Base-by-base conservation (phyloP, 2,329 filamentous ascomycete genomes). In the Byssochlamys sp. region DNA sequence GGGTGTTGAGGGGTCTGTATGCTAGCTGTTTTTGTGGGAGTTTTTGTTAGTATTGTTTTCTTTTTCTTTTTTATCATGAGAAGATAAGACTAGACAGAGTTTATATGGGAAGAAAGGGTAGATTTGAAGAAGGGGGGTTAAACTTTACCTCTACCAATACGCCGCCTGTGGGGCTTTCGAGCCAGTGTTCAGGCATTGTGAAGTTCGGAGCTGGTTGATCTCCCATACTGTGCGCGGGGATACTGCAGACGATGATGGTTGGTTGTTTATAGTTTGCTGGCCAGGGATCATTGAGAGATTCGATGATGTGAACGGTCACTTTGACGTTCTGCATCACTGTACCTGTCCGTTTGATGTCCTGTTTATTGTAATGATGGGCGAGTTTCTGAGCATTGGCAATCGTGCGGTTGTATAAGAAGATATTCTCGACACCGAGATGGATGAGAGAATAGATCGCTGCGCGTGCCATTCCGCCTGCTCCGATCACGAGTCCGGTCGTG, bases 381-480 rank as follows among this genome's bases (percentile, higher is more conserved):
- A 67, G 55, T 11, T 55, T 60, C 12, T 61, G 54, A 5, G 65
- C 62, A 39, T 66, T 59, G 10, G 55, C 58, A 1, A 12, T 9
- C 0, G 66, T 67, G 24, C 68, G 62, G 39, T 70, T 70, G 52
- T 66, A 67, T 7, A 70, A 56, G 57, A 58, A 66, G 24, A 70
- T 64, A n/a, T 63, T 58, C 24, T 56, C 55, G 35, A 68, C 58
- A 1, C 67, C 67, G 1, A 68, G 56, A 6, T 65, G 55, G 24
- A 59, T 60, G 27, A 62, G 63, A 11, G 66, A 61, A 48, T 68
- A 71, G 2, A 70, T 59, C 5, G 67, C 68, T 1, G 68, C 69
- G 2, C 63, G 64, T 12, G 71, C 71, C 0, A 75, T 75, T 4
- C 75, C 76, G 2, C 76, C 75, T 0, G 75, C 75, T 0, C 74